Evolutionary conservation across 192 early-diverging fungal species (phyloP).

Genomic region (Gryganskiella cystojenkinii): DNA sequence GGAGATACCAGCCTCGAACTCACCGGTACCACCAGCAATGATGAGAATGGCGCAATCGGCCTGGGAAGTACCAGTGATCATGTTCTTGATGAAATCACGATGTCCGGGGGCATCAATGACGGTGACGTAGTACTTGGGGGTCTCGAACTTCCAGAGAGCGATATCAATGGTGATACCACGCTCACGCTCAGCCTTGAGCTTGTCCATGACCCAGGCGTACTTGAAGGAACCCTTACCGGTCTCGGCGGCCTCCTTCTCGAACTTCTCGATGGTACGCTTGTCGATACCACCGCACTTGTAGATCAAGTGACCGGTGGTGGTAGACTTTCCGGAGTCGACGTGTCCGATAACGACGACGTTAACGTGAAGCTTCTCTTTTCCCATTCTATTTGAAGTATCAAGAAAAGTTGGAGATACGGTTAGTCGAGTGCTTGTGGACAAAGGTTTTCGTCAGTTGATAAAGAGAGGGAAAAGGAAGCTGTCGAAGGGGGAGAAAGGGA

Average conservation of each 20-base stretch:
- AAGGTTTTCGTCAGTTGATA: too few species aligned
- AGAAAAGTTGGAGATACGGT: neutral
- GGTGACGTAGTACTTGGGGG: conserved; percentile 94
- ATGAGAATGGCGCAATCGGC: conserved; percentile 97
- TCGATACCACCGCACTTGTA: conserved; percentile 99
- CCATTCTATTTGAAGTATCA: conserved; percentile 15
- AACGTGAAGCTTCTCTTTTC: conserved; percentile 90
- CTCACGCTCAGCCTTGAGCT: conserved; percentile 98
- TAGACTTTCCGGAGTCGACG: conserved; percentile 99
- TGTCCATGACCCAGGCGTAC: conserved; percentile 98
- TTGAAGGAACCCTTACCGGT: conserved; percentile 99
- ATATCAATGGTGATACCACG: conserved; percentile 99
- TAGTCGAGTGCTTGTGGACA: neutral
- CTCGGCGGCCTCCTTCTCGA: conserved; percentile 97
- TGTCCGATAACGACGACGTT: conserved; percentile 96
- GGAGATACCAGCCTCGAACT: conserved; percentile 94
- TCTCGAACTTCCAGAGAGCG: conserved; percentile 95
- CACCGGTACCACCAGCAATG: conserved; percentile 88
- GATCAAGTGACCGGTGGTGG: conserved; percentile 98
- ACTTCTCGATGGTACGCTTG: conserved; percentile 99
- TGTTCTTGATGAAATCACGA: conserved; percentile 99
- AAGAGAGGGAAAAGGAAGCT: too few species aligned
- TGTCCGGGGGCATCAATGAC: conserved; percentile 98
- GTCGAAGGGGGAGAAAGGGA: too few species aligned
- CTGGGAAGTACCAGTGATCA: conserved; percentile 98